Conservation (phyloP, 306 rosid species). For the Sindora glabra region DNA sequence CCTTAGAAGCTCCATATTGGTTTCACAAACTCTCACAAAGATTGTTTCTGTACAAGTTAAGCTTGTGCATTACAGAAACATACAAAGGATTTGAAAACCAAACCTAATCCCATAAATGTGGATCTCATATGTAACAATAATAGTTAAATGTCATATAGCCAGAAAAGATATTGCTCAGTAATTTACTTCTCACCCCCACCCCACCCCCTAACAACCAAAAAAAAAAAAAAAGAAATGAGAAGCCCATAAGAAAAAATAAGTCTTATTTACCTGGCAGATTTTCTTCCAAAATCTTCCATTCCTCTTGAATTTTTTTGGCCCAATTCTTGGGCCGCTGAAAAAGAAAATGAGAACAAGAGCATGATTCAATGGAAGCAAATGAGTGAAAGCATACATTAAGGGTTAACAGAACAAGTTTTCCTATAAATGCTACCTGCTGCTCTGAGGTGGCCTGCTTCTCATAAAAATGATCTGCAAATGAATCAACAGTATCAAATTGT, state of each 20-base stretch:
- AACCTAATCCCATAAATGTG: neutral
- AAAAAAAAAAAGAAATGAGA: neutral
- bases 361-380: conserved; percentile 1
- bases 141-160: neutral
- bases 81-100: conserved; percentile 9
- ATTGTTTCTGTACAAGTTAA: conserved; percentile 45
- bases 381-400: neutral
- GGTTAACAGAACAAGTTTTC: neutral
- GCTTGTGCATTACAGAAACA: conserved; percentile 11
- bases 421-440: conserved; percentile 34
- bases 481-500: conserved; percentile 50
- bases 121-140: conserved; percentile 3
- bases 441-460: conserved; percentile 24
- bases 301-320: conserved; percentile 74
- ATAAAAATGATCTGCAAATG: conserved; percentile 54
- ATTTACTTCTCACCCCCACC: conserved; percentile 2
- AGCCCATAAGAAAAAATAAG: neutral
- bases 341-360: neutral
- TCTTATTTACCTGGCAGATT: conserved; percentile 67
- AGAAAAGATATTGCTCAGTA: neutral
- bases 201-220: neutral
- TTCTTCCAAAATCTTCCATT: conserved; percentile 71
- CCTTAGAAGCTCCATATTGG: conserved; percentile 73
- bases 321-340: conserved; percentile 54
- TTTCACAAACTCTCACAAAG: conserved; percentile 66